phyloP scores from a whole-genome alignment of 2,329 filamentous ascomycete genomes.

The Stachybotrys chartarum region DNA sequence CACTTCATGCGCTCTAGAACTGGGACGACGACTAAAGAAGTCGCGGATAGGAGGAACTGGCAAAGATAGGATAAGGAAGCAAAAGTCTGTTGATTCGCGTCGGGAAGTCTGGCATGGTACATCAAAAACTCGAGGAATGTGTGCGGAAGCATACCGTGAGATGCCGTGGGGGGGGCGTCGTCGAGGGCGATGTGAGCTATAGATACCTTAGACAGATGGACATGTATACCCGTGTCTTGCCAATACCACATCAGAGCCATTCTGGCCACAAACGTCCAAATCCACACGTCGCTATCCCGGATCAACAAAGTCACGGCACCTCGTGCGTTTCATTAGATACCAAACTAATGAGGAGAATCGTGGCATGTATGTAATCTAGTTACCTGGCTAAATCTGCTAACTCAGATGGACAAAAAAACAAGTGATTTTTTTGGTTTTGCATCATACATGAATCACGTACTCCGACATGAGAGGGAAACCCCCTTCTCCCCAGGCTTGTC shows the following conservation, averaged over 20 bases:
- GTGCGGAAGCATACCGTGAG: neutral
- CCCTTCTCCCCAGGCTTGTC: no score
- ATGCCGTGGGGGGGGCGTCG: neutral
- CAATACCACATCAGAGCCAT: neutral
- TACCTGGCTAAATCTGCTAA: neutral
- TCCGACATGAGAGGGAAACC: neutral
- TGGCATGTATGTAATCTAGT: neutral
- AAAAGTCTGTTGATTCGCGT: no score
- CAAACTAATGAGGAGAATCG: no score
- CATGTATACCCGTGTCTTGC: neutral
- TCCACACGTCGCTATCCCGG: no score
- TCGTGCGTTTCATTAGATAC: no score
- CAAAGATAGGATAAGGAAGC: no score
- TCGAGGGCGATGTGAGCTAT: neutral
- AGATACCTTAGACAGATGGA: no score
- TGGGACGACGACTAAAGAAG: conserved; percentile 52
- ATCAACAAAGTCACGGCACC: no score
- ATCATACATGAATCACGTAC: neutral
- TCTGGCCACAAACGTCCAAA: neutral
- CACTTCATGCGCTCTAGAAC: conserved; percentile 32
- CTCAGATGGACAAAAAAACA: neutral
- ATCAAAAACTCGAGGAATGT: neutral
- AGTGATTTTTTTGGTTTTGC: neutral
- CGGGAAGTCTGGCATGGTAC: neutral
- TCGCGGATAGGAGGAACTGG: neutral